Evolutionary conservation across 2,329 filamentous ascomycete species (phyloP).

Genomic region (Penicillium sp.): DNA sequence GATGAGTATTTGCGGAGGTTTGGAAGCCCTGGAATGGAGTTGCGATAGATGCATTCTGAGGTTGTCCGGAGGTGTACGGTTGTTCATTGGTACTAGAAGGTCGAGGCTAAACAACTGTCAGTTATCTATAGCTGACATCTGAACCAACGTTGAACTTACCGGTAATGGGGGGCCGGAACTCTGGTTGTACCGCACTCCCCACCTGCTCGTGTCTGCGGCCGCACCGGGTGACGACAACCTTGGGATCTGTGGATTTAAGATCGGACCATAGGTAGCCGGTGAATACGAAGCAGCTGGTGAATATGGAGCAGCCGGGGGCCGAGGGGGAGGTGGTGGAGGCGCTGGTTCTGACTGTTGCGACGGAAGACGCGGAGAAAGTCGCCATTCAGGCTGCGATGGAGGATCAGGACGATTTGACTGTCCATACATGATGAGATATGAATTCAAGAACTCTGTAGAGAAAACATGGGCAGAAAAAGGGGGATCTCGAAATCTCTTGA

Average conservation of each 20-base stretch:
- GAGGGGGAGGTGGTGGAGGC: conserved; percentile 26
- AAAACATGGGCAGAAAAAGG: not conserved
- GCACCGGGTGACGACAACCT: conserved; percentile 21
- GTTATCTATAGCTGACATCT: not conserved
- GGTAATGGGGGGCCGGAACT: conserved; percentile 36
- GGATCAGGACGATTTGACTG: conserved; percentile 29
- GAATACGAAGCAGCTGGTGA: conserved; percentile 36
- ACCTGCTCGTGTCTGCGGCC: conserved; percentile 36
- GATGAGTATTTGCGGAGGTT: conserved; percentile 9
- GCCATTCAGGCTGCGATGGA: conserved; percentile 43
- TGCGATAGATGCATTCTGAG: conserved; percentile 19
- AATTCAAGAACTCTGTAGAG: not conserved
- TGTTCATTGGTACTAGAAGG: conserved; percentile 34
- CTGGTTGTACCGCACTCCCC: conserved; percentile 47
- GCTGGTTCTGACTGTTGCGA: conserved; percentile 19
- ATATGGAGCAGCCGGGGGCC: conserved; percentile 29
- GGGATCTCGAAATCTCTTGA: not conserved
- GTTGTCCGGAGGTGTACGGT: conserved; percentile 20
- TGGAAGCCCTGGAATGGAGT: conserved; percentile 22
- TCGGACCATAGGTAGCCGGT: conserved; percentile 38
- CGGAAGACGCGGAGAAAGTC: conserved; percentile 28
- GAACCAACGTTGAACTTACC: conserved; percentile 26
- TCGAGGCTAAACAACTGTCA: conserved; percentile 33
- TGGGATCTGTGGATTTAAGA: conserved; percentile 25
- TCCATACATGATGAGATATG: conserved; percentile 34